phyloP scores from a whole-genome alignment of 1,284 basidiomycete species.

The Pseudozyma pruni region DNA sequence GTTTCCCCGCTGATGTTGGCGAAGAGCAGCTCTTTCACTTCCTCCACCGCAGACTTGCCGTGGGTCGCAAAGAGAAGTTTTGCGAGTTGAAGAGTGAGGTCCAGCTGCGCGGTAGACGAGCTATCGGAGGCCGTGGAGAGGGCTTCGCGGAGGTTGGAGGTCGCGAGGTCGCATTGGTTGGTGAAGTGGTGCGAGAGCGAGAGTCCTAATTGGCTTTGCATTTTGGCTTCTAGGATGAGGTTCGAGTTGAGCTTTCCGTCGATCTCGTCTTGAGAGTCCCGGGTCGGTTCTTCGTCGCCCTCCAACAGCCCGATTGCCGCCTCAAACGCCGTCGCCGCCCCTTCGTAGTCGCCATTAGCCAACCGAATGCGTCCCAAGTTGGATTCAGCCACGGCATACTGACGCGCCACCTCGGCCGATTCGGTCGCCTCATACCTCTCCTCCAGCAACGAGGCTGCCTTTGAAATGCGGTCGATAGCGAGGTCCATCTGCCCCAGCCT shows the following conservation, averaged over 20 bases:
- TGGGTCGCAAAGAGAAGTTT: slow-evolving; percentile 20
- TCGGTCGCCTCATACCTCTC: slow-evolving; percentile 87
- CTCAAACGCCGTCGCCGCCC: slow-evolving; percentile 78
- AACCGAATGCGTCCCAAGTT: slow-evolving; percentile 84
- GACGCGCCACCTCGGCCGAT: slow-evolving; percentile 78
- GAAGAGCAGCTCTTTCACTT: slow-evolving; percentile 23
- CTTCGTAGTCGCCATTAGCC: slow-evolving; percentile 73
- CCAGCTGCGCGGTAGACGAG: not conserved
- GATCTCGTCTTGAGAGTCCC: slow-evolving; percentile 49
- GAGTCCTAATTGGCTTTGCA: slow-evolving; percentile 27
- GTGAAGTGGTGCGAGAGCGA: slow-evolving; percentile 25
- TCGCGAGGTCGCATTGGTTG: slow-evolving; percentile 13
- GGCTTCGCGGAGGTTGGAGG: slow-evolving; percentile 15
- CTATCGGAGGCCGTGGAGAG: slow-evolving; percentile 1
- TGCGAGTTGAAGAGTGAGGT: slow-evolving; percentile 22
- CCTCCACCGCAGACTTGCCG: slow-evolving; percentile 9
- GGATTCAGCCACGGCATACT: slow-evolving; percentile 82
- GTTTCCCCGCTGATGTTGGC: slow-evolving; percentile 7
- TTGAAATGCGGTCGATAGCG: slow-evolving; percentile 74
- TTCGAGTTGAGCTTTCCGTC: slow-evolving; percentile 9
- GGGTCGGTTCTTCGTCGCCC: slow-evolving; percentile 62
- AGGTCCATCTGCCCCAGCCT: slow-evolving; percentile 78
- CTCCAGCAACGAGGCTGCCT: slow-evolving; percentile 81
- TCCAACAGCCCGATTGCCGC: slow-evolving; percentile 79
- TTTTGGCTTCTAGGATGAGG: slow-evolving; percentile 7